phyloP scores from a whole-genome alignment of 2,329 filamentous ascomycete genomes.

The Karstenula rhodostoma region DNA sequence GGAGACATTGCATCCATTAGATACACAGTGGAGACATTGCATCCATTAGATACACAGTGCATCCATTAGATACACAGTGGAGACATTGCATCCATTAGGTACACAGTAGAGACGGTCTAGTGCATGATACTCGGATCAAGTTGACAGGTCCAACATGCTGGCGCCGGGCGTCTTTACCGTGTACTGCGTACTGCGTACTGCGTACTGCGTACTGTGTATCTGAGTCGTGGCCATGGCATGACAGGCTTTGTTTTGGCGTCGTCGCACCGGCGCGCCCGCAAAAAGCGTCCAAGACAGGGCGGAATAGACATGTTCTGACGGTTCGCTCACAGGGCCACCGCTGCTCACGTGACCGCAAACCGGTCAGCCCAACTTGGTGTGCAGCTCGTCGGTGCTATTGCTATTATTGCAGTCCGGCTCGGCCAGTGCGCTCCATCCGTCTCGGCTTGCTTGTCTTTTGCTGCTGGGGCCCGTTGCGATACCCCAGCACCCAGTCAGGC shows the following conservation, averaged over 20 bases:
- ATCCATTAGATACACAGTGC: too few species aligned
- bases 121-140: conserved; percentile 8
- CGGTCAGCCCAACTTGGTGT: conserved; percentile 20
- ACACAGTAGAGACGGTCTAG: too few species aligned
- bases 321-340: background rate
- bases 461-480: conserved; percentile 18
- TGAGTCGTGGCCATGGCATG: background rate
- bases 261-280: conserved; percentile 7
- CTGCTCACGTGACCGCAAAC: conserved; percentile 19
- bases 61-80: too few species aligned
- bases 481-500: conserved; percentile 21
- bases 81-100: too few species aligned
- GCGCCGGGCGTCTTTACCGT: background rate
- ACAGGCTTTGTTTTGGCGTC: background rate
- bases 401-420: conserved; percentile 22
- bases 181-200: too few species aligned
- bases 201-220: too few species aligned
- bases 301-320: conserved; percentile 17
- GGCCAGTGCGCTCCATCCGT: conserved; percentile 12
- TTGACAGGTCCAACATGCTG: background rate
- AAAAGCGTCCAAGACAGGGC: background rate
- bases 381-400: conserved; percentile 15
- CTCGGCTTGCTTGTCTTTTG: conserved; percentile 8
- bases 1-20: too few species aligned
- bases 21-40: too few species aligned